Evolutionary conservation across 192 early-diverging fungal species (phyloP).

Genomic region (Allomyces macrogynus): DNA sequence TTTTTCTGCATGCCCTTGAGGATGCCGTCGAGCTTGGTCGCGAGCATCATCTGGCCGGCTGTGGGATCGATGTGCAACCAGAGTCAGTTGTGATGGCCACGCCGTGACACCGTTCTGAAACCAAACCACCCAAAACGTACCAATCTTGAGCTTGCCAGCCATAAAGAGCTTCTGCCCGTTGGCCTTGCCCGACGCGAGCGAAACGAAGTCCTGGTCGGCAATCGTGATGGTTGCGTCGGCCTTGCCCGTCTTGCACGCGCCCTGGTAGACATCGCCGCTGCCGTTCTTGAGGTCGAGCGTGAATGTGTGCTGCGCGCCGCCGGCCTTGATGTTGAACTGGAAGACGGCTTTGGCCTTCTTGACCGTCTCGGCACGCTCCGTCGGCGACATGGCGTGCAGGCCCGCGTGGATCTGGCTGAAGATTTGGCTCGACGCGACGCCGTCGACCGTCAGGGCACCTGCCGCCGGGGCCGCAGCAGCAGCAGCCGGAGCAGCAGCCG

Average conservation of each 20-base stretch:
- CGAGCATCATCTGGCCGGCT: constrained; percentile 9
- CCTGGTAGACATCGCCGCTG: constrained; percentile 12
- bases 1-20: neutral
- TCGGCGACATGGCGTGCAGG: constrained; percentile 29
- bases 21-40: constrained; percentile 4
- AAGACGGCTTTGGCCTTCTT: constrained; percentile 42
- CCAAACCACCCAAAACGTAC: constrained; percentile 1
- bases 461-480: constrained; percentile 9
- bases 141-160: constrained; percentile 13
- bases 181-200: constrained; percentile 21
- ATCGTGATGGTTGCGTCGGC: constrained; percentile 18
- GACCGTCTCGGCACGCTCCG: constrained; percentile 37
- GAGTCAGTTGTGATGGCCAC: too few relatives aligned
- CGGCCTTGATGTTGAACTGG: constrained; percentile 15
- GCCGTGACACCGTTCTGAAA: too few relatives aligned
- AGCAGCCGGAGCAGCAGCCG: constrained; percentile 6
- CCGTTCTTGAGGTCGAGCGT: constrained; percentile 23
- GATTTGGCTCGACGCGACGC: constrained; percentile 54
- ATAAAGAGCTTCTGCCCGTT: constrained; percentile 10
- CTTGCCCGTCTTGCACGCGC: constrained; percentile 12
- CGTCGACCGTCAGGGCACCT: constrained; percentile 28
- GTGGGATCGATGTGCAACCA: too few relatives aligned
- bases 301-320: constrained; percentile 16
- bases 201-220: constrained; percentile 18
- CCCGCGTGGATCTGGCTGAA: constrained; percentile 44